These are phyloP conservation scores for Magnolia officinalis DNA, from an alignment of 164 flowering plant species.

Conservation along the genomic window DNA sequence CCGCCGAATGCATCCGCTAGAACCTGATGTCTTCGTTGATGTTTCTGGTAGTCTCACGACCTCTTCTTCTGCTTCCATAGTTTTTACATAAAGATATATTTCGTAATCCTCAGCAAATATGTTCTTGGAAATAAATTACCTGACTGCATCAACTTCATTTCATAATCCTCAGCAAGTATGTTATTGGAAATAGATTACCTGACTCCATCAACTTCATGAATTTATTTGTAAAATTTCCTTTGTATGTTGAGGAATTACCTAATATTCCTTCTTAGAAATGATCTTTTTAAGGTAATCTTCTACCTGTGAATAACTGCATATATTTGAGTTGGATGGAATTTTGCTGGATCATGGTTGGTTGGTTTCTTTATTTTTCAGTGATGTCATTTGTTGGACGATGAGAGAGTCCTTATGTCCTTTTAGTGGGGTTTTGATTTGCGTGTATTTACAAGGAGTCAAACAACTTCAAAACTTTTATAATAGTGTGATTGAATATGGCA, in stretches of 20 bases:
- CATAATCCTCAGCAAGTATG: not conserved
- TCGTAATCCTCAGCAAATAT: not conserved
- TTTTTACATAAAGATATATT: not conserved
- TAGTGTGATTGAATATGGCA: too few species aligned
- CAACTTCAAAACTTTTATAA: too few species aligned
- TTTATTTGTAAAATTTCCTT: not conserved
- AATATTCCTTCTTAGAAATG: not conserved
- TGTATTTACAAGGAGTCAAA: too few species aligned
- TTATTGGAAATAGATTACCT: not conserved
- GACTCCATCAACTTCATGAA: not conserved
- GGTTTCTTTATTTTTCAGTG: not conserved
- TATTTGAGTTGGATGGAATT: too few species aligned
- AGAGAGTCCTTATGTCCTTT: not conserved
- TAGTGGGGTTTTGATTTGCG: too few species aligned
- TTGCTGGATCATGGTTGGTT: not conserved
- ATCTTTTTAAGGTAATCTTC: too few species aligned
- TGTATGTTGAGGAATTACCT: not conserved
- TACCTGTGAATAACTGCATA: too few species aligned
- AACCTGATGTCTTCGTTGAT: conserved; percentile 61
- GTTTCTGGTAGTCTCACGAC: conserved; percentile 50
- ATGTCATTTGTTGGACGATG: not conserved
- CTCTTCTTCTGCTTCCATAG: not conserved
- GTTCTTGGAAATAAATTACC: not conserved
- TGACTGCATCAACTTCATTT: not conserved
- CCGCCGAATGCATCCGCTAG: conserved; percentile 26